phyloP scores from a whole-genome alignment of 176 grass and related monocot genomes.

The Tuctoria greenei region DNA sequence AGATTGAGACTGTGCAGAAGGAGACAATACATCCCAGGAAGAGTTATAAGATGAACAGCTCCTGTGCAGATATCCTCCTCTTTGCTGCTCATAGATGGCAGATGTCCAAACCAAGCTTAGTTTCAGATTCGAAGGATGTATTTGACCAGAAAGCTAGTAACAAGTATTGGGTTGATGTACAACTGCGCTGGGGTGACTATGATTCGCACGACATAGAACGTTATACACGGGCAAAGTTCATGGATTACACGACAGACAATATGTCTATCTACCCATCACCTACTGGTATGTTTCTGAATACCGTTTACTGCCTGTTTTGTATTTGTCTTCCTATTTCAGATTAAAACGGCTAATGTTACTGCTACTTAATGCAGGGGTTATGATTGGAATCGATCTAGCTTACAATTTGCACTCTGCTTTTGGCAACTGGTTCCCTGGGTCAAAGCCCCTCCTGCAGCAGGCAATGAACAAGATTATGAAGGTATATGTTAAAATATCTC shows the following conservation, averaged over 20 bases:
- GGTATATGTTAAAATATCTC: conserved; percentile 43
- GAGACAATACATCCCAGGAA: conserved; percentile 99
- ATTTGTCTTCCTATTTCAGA: conserved; percentile 4
- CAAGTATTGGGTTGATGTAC: conserved; percentile 98
- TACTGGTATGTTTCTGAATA: conserved; percentile 61
- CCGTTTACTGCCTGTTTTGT: conserved; percentile 1
- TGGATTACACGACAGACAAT: conserved; percentile 99
- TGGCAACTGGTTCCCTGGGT: conserved; percentile 98
- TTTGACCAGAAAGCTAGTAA: conserved; percentile 99
- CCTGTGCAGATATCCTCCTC: conserved; percentile 90
- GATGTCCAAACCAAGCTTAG: conserved; percentile 97
- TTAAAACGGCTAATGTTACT: conserved; percentile 15
- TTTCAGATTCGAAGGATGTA: conserved; percentile 94
- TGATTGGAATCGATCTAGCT: conserved; percentile 96
- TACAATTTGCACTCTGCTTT: conserved; percentile 96
- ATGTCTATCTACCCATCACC: conserved; percentile 99
- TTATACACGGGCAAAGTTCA: conserved; percentile 96
- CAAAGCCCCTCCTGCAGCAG: conserved; percentile 89
- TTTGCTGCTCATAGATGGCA: conserved; percentile 98
- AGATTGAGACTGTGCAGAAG: conserved; percentile 99
- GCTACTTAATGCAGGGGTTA: conserved; percentile 73
- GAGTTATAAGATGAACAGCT: conserved; percentile 99
- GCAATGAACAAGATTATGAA: conserved; percentile 99
- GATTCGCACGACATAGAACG: conserved; percentile 99
- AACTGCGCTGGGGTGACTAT: conserved; percentile 95